Evolutionary conservation across 169 alveolate genomes (phyloP), one percentile per base, ranked within the genome.

Genomic region (Eimeria acervulina): DNA sequence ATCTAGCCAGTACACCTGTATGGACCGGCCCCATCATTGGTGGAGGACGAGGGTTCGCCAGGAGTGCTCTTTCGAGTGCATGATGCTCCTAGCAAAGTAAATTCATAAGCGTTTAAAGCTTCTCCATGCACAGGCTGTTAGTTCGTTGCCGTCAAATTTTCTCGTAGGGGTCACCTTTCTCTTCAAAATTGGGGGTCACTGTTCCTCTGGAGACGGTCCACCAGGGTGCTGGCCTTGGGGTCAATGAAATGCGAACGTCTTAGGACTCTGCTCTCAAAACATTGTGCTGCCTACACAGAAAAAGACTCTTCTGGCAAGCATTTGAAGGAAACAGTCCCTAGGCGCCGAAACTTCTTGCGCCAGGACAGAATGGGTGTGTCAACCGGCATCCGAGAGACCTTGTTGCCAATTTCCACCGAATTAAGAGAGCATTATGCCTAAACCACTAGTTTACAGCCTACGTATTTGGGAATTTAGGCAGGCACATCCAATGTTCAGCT

Each of bases 171-270:
- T 74, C 85, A 74, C 85, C 23, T 8, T 72, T 63, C 74, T 52
- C 84, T 7, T 59, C n/a, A n/a, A n/a, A n/a, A n/a, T n/a, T n/a
- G n/a, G n/a, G n/a, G n/a, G n/a, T n/a, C n/a, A n/a, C n/a, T n/a
- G n/a, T n/a, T 63, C 33, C 33, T 63, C 74, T 28, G 21, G 61
- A 23, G 61, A 61, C 85, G 61, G 85, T 74, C 55, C 55, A 74
- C 59, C 85, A 36, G 85, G 85, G 55, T 19, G 85, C 61, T 42
- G 61, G 38, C 85, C 61, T 74, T 23, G 61, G 85, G 85, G 38
- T 8, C 61, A 13, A 74, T 38, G 55, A 74, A 74, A 74, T 15
- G 21, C 13, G 36, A 7, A n/a, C 19, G 61, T 33, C 55, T 72
- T 40, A 15, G 28, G 51, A 72, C 51, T 72, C 26, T 31, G 44